Evolutionary conservation across 2,329 filamentous ascomycete genomes (phyloP).

Genomic region (Venturia oleaginea): DNA sequence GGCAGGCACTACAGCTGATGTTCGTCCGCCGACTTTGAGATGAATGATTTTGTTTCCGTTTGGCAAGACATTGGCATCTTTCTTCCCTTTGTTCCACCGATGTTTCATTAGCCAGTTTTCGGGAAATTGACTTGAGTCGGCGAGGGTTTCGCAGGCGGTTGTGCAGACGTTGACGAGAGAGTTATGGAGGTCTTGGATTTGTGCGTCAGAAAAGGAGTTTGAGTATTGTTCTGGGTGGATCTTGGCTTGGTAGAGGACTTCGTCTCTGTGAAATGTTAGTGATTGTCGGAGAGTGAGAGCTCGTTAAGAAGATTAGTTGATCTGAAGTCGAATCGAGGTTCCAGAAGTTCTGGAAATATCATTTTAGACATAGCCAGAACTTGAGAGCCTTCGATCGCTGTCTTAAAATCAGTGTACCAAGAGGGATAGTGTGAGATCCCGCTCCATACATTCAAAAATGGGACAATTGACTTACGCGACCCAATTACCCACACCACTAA

Average conservation of each 20-base stretch:
- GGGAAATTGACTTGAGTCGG: conserved; percentile 77
- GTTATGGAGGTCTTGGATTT: conserved; percentile 63
- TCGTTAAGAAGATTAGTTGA: no score
- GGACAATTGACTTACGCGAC: conserved; percentile 51
- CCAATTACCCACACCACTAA: conserved; percentile 95
- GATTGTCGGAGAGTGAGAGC: no score
- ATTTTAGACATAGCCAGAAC: no score
- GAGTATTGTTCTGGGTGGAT: conserved; percentile 91
- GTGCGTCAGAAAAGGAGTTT: conserved; percentile 63
- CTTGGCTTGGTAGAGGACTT: conserved; percentile 80
- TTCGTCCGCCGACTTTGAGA: conserved; percentile 81
- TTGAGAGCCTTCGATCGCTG: no score
- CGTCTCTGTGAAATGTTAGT: conserved; percentile 46
- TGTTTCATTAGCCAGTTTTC: conserved; percentile 77
- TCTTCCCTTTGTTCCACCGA: conserved; percentile 83
- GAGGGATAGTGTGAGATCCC: neutral
- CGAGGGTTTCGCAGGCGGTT: conserved; percentile 67
- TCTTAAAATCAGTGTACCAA: neutral
- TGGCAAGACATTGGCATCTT: conserved; percentile 59
- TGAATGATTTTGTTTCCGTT: conserved; percentile 80
- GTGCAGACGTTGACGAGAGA: conserved; percentile 71
- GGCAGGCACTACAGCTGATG: conserved; percentile 77
- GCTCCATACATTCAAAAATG: neutral
- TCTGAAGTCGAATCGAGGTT: no score
- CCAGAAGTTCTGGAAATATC: no score